Percentiles rank a stretch among this genome's conserved stretches.
Evolutionary conservation across 2,329 filamentous ascomycete species (phyloP).

Genomic region (Fusarium sp.): DNA sequence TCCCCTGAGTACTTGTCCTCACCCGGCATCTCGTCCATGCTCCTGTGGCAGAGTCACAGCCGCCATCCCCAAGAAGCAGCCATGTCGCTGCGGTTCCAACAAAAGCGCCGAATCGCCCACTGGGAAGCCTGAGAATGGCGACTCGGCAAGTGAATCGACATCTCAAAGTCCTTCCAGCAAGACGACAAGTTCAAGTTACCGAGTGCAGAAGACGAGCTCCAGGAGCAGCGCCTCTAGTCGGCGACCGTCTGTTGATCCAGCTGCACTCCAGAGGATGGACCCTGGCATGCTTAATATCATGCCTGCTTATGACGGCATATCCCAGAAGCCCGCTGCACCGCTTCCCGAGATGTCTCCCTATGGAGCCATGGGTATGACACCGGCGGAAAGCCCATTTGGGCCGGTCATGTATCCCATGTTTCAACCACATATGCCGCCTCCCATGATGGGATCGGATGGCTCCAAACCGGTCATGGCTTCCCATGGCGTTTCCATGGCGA

Average conservation of each 20-base stretch:
- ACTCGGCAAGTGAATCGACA: conserved; percentile 36
- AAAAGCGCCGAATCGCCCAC: conserved; percentile 41
- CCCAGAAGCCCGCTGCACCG: conserved; percentile 40
- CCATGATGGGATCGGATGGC: conserved; percentile 31
- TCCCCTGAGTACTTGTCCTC: conserved; percentile 76
- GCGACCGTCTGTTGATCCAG: conserved; percentile 63
- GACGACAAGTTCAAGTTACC: conserved; percentile 50
- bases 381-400: conserved; percentile 40
- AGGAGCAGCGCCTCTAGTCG: conserved; percentile 49
- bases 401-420: conserved; percentile 49
- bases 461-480: conserved; percentile 37
- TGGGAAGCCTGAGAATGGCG: conserved; percentile 41
- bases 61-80: conserved; percentile 69
- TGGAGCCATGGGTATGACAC: conserved; percentile 44
- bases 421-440: conserved; percentile 44
- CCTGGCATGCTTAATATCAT: conserved; percentile 63
- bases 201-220: conserved; percentile 58
- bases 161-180: conserved; percentile 49
- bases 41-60: conserved; percentile 73
- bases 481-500: conserved; percentile 31
- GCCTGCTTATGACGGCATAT: conserved; percentile 47
- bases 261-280: conserved; percentile 64
- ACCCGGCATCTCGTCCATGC: conserved; percentile 71
- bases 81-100: conserved; percentile 63
- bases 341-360: conserved; percentile 44